These are phyloP conservation scores for Magnusiomyces paraingens DNA, from an alignment of 1,139 yeast genomes.

Conservation along the genomic window DNA sequence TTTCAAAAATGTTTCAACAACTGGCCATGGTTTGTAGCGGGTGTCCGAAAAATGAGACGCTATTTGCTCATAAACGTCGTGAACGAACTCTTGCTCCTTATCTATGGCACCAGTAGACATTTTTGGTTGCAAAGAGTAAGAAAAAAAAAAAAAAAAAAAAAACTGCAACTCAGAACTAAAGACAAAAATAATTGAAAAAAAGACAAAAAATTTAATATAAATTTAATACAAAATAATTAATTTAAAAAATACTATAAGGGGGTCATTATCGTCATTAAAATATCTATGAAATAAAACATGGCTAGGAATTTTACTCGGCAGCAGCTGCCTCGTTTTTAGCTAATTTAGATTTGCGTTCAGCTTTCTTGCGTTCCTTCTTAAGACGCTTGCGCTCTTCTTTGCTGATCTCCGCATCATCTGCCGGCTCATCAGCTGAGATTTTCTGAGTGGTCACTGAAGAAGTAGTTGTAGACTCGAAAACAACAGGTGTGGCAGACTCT, in stretches of 20 bases:
- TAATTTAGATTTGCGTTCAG: not conserved
- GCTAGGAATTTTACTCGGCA: too few relatives aligned
- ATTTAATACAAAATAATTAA: not conserved
- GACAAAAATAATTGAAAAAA: not conserved
- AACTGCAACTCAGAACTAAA: not conserved
- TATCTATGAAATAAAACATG: too few relatives aligned
- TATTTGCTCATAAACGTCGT: conserved; percentile 82
- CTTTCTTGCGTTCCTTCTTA: conserved; percentile 35
- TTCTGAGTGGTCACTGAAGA: conserved; percentile 4
- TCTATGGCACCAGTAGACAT: too few relatives aligned
- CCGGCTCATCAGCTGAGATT: conserved; percentile 9
- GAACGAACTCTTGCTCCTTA: conserved; percentile 77
- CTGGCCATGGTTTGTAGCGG: conserved; percentile 96
- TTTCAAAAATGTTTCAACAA: conserved; percentile 65
- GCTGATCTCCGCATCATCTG: conserved; percentile 17
- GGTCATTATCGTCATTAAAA: too few relatives aligned
- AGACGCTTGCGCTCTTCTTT: conserved; percentile 35
- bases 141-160: not conserved
- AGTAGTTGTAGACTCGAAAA: conserved; percentile 9
- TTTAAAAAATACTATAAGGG: not conserved
- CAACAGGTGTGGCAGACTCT: conserved; percentile 8
- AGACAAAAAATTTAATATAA: not conserved
- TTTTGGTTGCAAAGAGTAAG: too few relatives aligned
- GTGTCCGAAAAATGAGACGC: conserved; percentile 92
- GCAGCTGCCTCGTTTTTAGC: not conserved